A percentile compares a stretch with the other conserved stretches of the same genome.
Evolutionary conservation across 768 basidiomycete species (phyloP).

Genomic region (Mrakia gelida): DNA sequence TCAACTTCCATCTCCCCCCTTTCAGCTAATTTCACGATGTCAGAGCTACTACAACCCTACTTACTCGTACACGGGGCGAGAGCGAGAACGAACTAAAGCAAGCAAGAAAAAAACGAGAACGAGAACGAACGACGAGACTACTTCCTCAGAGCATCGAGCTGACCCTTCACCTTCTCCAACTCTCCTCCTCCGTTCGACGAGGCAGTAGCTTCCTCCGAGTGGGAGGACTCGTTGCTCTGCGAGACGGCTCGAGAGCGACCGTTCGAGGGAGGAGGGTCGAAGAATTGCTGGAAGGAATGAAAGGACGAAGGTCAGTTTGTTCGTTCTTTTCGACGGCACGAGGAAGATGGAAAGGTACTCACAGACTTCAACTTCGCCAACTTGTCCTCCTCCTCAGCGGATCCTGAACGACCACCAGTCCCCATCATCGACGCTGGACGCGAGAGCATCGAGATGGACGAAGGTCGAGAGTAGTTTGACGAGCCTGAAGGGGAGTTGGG

Average conservation of each 20-base stretch:
- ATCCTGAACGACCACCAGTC: too few relatives aligned
- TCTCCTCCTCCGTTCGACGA: background rate
- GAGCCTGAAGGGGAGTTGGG: background rate
- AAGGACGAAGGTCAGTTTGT: background rate
- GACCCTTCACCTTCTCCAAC: too few relatives aligned
- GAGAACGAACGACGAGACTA: background rate
- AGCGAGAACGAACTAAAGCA: background rate
- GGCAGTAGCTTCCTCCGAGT: background rate
- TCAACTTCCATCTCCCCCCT: too few relatives aligned
- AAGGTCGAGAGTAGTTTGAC: background rate
- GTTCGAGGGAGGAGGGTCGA: background rate
- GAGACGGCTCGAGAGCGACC: background rate
- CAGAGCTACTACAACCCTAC: too few relatives aligned
- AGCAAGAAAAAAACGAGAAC: background rate
- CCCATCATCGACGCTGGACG: background rate
- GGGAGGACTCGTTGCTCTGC: background rate
- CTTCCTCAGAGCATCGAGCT: too few relatives aligned
- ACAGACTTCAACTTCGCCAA: slow-evolving; percentile 6
- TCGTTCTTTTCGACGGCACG: background rate
- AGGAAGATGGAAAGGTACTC: background rate
- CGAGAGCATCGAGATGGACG: background rate
- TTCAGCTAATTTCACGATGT: too few relatives aligned
- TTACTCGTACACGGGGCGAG: too few relatives aligned
- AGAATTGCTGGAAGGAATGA: background rate
- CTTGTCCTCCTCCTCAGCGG: background rate